Conservation (phyloP, 495 filamentous ascomycete genomes). For the Echria macrotheca region DNA sequence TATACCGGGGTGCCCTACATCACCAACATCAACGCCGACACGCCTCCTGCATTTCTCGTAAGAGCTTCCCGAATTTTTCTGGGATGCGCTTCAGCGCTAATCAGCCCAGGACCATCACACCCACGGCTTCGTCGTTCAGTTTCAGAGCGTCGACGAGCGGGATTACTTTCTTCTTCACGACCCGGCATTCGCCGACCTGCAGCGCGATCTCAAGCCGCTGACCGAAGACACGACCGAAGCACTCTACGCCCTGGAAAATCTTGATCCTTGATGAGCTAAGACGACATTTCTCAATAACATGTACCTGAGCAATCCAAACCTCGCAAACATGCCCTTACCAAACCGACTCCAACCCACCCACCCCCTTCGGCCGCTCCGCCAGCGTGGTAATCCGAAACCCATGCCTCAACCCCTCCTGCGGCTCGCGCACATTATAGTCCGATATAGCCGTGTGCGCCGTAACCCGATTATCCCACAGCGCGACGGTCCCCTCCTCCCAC, state of each 20-base stretch:
- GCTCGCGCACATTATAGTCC: conserved; percentile 44
- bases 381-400: conserved; percentile 45
- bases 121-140: background rate
- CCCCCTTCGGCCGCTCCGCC: conserved; percentile 40
- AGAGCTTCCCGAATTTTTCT: too few species aligned
- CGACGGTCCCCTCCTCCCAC: conserved; percentile 65
- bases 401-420: conserved; percentile 41
- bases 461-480: conserved; percentile 72
- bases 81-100: background rate
- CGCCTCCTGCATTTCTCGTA: too few species aligned
- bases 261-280: too few species aligned
- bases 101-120: background rate
- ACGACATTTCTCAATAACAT: too few species aligned
- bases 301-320: background rate
- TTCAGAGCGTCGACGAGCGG: background rate
- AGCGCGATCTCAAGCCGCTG: background rate
- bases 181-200: background rate
- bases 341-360: conserved; percentile 36
- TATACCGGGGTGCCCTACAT: background rate
- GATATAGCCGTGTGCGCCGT: conserved; percentile 51
- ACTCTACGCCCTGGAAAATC: too few species aligned
- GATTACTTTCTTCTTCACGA: background rate
- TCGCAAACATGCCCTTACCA: conserved; percentile 18
- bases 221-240: too few species aligned
- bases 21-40: background rate